phyloP scores from a whole-genome alignment of 257 asterid genomes.

The Verbena officinalis region DNA sequence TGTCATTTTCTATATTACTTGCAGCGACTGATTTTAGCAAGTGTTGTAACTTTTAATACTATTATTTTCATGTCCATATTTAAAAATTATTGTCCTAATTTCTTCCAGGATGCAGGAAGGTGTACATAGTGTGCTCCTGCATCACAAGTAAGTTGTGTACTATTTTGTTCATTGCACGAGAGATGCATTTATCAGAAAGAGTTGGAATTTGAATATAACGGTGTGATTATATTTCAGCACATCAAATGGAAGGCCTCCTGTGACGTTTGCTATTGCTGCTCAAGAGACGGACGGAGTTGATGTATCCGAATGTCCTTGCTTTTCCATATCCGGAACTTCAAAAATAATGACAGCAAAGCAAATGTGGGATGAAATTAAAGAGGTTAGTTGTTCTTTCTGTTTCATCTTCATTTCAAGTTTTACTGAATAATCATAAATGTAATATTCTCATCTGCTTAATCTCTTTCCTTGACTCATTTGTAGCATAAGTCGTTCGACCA shows the following conservation, averaged over 20 bases:
- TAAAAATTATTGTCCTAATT: neutral
- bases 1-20: slow-evolving; percentile 4
- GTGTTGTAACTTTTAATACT: neutral
- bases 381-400: slow-evolving; percentile 43
- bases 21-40: too few relatives aligned
- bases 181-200: neutral
- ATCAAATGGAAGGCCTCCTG: slow-evolving; percentile 57
- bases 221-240: slow-evolving; percentile 43
- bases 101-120: slow-evolving; percentile 36
- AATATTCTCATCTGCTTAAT: neutral
- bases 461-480: slow-evolving; percentile 8
- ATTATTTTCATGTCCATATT: neutral
- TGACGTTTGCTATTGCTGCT: slow-evolving; percentile 76
- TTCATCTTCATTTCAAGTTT: slow-evolving; percentile 14
- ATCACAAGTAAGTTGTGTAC: slow-evolving; percentile 63
- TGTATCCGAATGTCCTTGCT: slow-evolving; percentile 78
- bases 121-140: slow-evolving; percentile 63
- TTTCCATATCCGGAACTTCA: slow-evolving; percentile 63
- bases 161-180: neutral
- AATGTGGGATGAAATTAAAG: slow-evolving; percentile 78
- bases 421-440: neutral
- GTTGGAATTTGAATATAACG: neutral
- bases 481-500: slow-evolving; percentile 66
- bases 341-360: slow-evolving; percentile 59
- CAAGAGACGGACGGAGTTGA: slow-evolving; percentile 64